Base-by-base conservation (phyloP, 1,284 basidiomycete genomes). In the Inonotus obliquus region DNA sequence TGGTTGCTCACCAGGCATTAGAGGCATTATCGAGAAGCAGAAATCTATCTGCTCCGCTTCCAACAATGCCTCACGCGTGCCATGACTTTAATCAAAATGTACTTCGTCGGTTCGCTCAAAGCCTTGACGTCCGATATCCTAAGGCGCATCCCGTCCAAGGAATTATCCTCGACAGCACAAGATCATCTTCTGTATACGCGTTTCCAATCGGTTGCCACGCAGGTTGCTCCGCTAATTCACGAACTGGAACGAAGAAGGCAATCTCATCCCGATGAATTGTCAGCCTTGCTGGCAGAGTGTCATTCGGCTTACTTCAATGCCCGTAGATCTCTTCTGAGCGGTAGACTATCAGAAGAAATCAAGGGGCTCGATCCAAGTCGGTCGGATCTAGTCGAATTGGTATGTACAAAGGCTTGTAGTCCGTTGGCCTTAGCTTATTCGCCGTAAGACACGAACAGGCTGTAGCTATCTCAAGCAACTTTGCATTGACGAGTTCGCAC, bases 41-140 rank as follows among this genome's bases (percentile, higher is more conserved):
- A 96, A 69, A 78, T 97, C 19, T 97, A 96, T 72, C 78, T 96
- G 9, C 80, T 98, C 21, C 86, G 95, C 25, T 97, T 95, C 75
- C 94, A 96, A 69, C 95, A 97, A 75, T 97, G 95, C 73, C 87
- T 97, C 82, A 96, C 92, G 0, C 85, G 95, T 38, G 91, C 93
- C 23, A 96, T 97, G 94, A 96, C 94, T 0, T 80, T 98, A 56
- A 93, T 97, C 76, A 95, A 92, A 71, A 93, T 97, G 84, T 94
- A 90, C 74, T 96, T 96, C 69, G 86, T 95, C 23, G 88, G 89
- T 3, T 87, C 90, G 1, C 77, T 97, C 11, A 81, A 87, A 59
- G 84, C 87, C 1, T 78, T 95, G 11, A 84, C 87, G 1, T 75
- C 83, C 23, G 92, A 96, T 67, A 82, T 95, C 13, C 81, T 82